These are phyloP conservation scores for Sanguinoderma infundibulare DNA, from an alignment of 1,284 basidiomycete species.

Conservation along the genomic window DNA sequence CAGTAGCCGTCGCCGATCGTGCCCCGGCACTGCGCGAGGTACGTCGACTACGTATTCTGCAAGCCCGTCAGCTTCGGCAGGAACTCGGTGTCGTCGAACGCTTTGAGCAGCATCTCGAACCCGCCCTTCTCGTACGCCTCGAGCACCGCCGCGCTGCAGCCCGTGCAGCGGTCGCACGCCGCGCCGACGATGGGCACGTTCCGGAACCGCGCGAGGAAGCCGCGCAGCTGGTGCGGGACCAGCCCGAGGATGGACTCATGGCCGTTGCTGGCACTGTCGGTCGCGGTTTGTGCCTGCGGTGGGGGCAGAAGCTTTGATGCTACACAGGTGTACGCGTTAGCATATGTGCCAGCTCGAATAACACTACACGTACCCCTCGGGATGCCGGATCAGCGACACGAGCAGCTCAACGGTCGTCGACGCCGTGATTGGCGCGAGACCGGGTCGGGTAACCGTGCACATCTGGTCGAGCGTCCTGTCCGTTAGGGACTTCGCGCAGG, in stretches of 20 bases:
- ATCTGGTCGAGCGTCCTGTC: slow-evolving; percentile 98
- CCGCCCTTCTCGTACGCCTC: slow-evolving; percentile 77
- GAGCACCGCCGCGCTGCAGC: slow-evolving; percentile 79
- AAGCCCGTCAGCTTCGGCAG: slow-evolving; percentile 87
- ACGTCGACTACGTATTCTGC: slow-evolving; percentile 85
- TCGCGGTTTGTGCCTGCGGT: slow-evolving; percentile 48
- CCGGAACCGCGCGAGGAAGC: slow-evolving; percentile 86
- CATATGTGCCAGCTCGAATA: too few relatives aligned
- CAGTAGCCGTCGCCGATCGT: too few relatives aligned
- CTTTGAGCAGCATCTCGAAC: slow-evolving; percentile 79
- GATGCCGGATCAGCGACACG: slow-evolving; percentile 89
- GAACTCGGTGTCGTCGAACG: slow-evolving; percentile 86
- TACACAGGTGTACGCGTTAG: slow-evolving; percentile 37
- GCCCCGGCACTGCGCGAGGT: too few relatives aligned
- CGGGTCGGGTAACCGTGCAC: slow-evolving; percentile 99
- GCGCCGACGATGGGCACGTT: slow-evolving; percentile 85
- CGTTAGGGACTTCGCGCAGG: slow-evolving; percentile 74
- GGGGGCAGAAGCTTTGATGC: slow-evolving; percentile 70
- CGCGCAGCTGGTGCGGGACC: slow-evolving; percentile 94
- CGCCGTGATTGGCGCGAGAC: slow-evolving; percentile 90
- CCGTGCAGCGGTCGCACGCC: slow-evolving; percentile 90
- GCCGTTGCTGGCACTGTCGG: slow-evolving; percentile 35
- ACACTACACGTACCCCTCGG: slow-evolving; percentile 69
- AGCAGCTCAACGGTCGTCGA: slow-evolving; percentile 93
- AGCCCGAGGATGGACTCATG: slow-evolving; percentile 73